Base-by-base conservation (phyloP, 2,329 filamentous ascomycete genomes). In the Phyllosticta citrichinensis region DNA sequence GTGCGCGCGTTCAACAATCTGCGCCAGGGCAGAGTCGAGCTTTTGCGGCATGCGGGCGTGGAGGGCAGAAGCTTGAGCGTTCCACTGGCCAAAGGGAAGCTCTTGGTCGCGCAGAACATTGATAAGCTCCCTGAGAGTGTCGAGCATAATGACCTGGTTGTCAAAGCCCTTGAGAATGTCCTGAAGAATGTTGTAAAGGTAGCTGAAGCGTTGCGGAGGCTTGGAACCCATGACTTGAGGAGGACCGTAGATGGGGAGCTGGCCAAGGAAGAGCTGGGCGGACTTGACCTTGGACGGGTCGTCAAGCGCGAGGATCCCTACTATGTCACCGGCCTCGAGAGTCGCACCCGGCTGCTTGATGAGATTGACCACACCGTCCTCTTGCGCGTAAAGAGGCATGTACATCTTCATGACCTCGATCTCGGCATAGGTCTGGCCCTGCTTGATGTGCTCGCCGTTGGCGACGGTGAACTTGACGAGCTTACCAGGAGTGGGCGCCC, bases 331-430 rank as follows among this genome's bases (percentile, higher is more conserved):
- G 72, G 94, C 94, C 75, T 97, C 92, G 55, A 99, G 88, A 19
- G 91, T 95, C n/a, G 94, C 89, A 74, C 94, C 94, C 64, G 94
- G 94, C 79, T 97, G 94, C 84, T 99, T 99, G 81, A 99, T 96
- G 69, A 99, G 84, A 79, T 97, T 94, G 61, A 99, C 93, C 60
- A 96, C 83, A 80, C 94, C 94, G 69, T 96, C 94, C 75, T 99
- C 94, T 72, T 92, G 88, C 2, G 94, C 89, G 64, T 99, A 83
- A 60, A 99, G 82, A 70, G 94, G 94, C 94, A 99, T 99, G 83
- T 97, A 97, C 94, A 99, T 99, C 83, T 99, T 99, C 94, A 99
- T 99, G 77, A 99, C 94, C 78, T 99, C 94, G 51, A 99, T 93
- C 76, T 99, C 94, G 61, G 94, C 94, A 71, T 91, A 99, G 35